Conservation (phyloP, 108 stramenopile genomes). For the Cyclotella cryptica region DNA sequence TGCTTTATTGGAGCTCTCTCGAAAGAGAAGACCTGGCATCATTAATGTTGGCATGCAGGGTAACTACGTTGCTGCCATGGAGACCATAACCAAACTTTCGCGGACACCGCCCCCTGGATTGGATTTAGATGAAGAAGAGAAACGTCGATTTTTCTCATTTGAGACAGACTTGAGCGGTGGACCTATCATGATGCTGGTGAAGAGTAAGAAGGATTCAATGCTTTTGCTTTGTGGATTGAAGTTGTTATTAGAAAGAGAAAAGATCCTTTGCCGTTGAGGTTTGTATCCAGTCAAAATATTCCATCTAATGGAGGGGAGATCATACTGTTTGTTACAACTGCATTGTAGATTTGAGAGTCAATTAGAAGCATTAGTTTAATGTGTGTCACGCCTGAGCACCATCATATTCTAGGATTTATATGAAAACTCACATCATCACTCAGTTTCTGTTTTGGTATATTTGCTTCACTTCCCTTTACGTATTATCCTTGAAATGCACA, state of each 20-base stretch:
- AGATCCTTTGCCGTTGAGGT: slow-evolving; percentile 1
- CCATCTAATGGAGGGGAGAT: too few relatives aligned
- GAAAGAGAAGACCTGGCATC: slow-evolving; percentile 42
- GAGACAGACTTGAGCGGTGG: slow-evolving; percentile 47
- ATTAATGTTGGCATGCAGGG: slow-evolving; percentile 42
- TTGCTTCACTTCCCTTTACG: too few relatives aligned
- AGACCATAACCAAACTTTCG: slow-evolving; percentile 42
- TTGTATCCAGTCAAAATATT: neutral
- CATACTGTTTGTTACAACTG: too few relatives aligned
- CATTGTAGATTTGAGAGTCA: neutral
- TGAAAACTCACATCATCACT: too few relatives aligned
- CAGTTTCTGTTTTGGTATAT: too few relatives aligned
- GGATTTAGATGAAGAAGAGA: slow-evolving; percentile 46
- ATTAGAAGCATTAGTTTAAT: neutral
- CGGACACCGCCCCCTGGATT: slow-evolving; percentile 26
- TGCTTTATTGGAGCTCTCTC: slow-evolving; percentile 28
- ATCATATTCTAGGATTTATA: too few relatives aligned
- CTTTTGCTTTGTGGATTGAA: slow-evolving; percentile 49
- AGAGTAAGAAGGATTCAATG: slow-evolving; percentile 49
- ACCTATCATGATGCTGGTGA: slow-evolving; percentile 52
- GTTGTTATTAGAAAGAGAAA: slow-evolving; percentile 46
- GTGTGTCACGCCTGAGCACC: too few relatives aligned
- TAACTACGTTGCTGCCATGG: slow-evolving; percentile 38
- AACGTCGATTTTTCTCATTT: slow-evolving; percentile 44
- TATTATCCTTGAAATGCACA: too few relatives aligned